These are phyloP conservation scores for Podospora pseudopauciseta DNA, from an alignment of 495 filamentous ascomycete genomes.

Conservation along the genomic window DNA sequence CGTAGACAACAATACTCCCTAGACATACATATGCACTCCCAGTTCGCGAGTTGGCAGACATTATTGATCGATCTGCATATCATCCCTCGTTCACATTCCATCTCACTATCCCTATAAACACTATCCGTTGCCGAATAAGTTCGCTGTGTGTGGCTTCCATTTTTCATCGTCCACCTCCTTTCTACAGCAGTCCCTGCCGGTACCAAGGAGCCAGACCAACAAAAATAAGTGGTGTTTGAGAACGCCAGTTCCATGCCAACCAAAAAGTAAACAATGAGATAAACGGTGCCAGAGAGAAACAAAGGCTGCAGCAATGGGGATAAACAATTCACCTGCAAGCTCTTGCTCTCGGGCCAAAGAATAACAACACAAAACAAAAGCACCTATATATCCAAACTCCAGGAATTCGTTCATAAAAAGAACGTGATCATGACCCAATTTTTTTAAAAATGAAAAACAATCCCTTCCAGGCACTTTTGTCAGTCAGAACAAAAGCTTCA, in stretches of 20 bases:
- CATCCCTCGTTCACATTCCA: neutral
- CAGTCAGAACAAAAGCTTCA: neutral
- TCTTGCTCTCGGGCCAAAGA: neutral
- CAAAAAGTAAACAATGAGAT: neutral
- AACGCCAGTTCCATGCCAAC: neutral
- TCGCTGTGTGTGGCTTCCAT: neutral
- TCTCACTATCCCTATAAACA: neutral
- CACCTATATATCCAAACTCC: neutral
- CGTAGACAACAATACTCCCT: neutral
- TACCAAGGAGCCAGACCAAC: neutral
- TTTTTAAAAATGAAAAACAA: too few relatives aligned
- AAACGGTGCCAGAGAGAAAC: neutral
- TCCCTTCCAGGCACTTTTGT: neutral
- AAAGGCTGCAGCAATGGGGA: neutral
- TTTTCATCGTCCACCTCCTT: neutral
- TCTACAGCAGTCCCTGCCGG: neutral
- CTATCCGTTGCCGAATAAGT: neutral
- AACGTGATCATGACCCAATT: neutral
- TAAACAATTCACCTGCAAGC: neutral
- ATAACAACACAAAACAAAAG: neutral
- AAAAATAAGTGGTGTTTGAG: neutral
- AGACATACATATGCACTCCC: neutral
- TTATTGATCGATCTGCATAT: neutral
- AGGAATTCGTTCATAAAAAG: too few relatives aligned
- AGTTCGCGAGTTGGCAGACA: neutral